phyloP scores from a whole-genome alignment of 352 stramenopile genomes.

The Phytophthora rubi region DNA sequence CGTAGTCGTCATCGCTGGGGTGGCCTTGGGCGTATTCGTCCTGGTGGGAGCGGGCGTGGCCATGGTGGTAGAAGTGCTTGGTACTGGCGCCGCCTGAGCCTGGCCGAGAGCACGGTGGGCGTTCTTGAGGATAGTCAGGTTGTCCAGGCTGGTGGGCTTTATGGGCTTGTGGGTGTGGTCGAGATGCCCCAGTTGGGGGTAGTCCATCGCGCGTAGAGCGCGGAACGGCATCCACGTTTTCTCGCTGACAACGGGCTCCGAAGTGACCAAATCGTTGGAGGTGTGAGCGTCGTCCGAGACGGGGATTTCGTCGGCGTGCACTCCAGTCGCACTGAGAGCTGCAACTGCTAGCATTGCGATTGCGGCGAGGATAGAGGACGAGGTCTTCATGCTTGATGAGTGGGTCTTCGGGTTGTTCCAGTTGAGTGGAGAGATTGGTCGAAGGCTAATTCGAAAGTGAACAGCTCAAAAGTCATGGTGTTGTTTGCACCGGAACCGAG shows the following conservation, averaged over 20 bases:
- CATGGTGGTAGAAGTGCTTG: neutral
- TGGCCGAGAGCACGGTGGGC: conserved; percentile 14
- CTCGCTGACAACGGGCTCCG: neutral
- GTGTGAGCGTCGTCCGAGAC: neutral
- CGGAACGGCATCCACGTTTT: neutral
- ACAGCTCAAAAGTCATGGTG: neutral
- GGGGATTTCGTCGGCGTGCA: conserved; percentile 2
- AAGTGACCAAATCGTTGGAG: conserved; percentile 1
- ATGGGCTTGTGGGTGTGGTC: neutral
- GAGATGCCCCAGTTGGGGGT: conserved; percentile 4
- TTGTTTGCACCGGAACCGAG: too few species aligned
- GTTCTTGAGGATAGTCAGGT: too few species aligned
- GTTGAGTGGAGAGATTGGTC: conserved; percentile 1
- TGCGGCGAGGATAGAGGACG: conserved; percentile 11
- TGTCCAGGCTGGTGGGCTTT: neutral
- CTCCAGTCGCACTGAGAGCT: conserved; percentile 5
- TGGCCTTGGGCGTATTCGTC: conserved; percentile 7
- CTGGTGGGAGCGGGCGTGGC: conserved; percentile 19
- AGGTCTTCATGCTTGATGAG: conserved; percentile 15
- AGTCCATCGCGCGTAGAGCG: conserved; percentile 14
- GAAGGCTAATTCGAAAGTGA: conserved; percentile 18
- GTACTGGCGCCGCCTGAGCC: neutral
- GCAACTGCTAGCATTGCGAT: conserved; percentile 12
- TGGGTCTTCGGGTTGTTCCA: neutral
- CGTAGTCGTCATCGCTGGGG: conserved; percentile 8